Conservation (phyloP, 768 basidiomycete genomes). For the Daedaleopsis nitida region DNA sequence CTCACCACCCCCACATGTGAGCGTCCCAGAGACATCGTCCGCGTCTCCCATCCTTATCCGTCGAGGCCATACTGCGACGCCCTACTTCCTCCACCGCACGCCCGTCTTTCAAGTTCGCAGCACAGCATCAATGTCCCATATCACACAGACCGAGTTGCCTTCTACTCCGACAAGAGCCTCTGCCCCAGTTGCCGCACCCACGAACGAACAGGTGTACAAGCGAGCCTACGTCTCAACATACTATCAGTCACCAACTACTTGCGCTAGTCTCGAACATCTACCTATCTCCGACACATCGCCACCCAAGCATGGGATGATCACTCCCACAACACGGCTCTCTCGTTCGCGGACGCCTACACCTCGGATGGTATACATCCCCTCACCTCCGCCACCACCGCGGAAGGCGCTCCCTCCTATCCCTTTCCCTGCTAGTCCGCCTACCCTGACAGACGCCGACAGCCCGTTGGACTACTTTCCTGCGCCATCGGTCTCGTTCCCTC, state of each 20-base stretch:
- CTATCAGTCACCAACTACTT: background rate
- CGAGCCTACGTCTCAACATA: background rate
- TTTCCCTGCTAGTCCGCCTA: conserved; percentile 4
- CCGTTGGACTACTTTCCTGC: too few species aligned
- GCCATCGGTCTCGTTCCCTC: too few species aligned
- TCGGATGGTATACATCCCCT: background rate
- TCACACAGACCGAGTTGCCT: conserved; percentile 1
- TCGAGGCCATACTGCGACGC: conserved; percentile 4
- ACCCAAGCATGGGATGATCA: too few species aligned
- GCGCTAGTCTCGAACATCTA: too few species aligned
- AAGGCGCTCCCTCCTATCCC: conserved; percentile 18
- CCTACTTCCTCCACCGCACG: conserved; percentile 11
- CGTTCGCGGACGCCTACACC: background rate
- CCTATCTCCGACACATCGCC: too few species aligned
- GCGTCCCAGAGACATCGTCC: conserved; percentile 1
- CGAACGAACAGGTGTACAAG: background rate
- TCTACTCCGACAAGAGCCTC: background rate
- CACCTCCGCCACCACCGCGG: conserved; percentile 5
- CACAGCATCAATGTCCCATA: background rate
- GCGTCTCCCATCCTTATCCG: conserved; percentile 11
- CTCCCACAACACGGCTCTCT: background rate
- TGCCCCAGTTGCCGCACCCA: background rate
- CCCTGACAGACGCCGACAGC: background rate
- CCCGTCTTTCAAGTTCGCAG: background rate
- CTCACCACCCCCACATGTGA: background rate